Base-by-base conservation (phyloP, 306 rosid species). In the Cicer chorassanicum region DNA sequence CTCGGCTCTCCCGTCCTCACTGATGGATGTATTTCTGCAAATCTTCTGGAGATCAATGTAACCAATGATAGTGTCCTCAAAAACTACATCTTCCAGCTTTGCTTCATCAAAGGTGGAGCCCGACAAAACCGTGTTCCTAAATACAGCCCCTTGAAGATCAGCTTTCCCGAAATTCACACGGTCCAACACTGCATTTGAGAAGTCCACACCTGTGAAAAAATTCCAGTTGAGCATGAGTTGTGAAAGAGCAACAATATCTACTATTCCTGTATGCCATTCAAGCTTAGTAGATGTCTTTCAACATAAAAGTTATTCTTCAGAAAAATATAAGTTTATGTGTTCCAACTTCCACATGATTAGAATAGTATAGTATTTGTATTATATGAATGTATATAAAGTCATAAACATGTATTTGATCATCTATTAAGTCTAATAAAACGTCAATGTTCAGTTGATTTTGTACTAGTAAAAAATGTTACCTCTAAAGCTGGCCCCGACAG, bases 31-130 rank as follows among this genome's bases (percentile, higher is more conserved):
- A 78, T 93, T 93, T 76, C 65, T 84, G 77, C 98, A 93, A 54
- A 93, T 84, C 82, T 93, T 93, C 80, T 91, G 98, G 34, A 94
- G 95, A 82, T 94, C 97, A 76, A 91, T 84, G 82, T 91, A 94
- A 64, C 96, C 97, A 77, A 94, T 88, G 65, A 94, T 94, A 51
- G 98, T 91, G 79, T 94, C 98, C 86, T 94, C 97, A 72, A 91
- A 94, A 70, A 79, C 85, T 21, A 85, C 98, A 66, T 82, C 86
- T 41, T 90, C 87, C 62, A 94, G 87, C 56, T 87, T 84, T 24
- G 98, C 98, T 24, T 87, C 87, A 63, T 87, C 75, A 62, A 91
- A 93, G 39, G 97, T 93, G 56, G 98, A 91, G 38, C 98, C 98
- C 6, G 98, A 94, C 78, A 91, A 72, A 9, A 91, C 87, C 13